These are phyloP conservation scores for Cordyceps cicadae DNA, from an alignment of 2,329 filamentous ascomycete species.

Conservation along the genomic window DNA sequence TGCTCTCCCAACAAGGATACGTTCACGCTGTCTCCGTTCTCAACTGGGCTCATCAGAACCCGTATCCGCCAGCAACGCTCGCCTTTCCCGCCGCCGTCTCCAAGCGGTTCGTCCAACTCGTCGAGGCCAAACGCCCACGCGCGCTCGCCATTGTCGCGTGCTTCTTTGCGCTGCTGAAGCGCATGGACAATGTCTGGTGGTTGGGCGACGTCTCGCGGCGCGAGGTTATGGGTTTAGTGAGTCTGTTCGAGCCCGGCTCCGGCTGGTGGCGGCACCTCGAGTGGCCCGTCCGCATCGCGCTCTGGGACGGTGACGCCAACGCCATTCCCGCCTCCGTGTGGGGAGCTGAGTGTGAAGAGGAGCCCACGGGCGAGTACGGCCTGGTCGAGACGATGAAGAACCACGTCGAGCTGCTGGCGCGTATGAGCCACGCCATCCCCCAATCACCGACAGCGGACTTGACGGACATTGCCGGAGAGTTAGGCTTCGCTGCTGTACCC, in stretches of 20 bases:
- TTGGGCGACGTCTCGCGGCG: slow-evolving; percentile 56
- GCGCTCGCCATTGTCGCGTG: slow-evolving; percentile 56
- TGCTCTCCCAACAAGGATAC: slow-evolving; percentile 43
- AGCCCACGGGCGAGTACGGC: slow-evolving; percentile 28
- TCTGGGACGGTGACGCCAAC: slow-evolving; percentile 41
- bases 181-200: slow-evolving; percentile 60
- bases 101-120: slow-evolving; percentile 50
- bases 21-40: slow-evolving; percentile 57
- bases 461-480: slow-evolving; percentile 24
- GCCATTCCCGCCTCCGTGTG: slow-evolving; percentile 49
- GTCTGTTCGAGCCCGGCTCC: slow-evolving; percentile 49
- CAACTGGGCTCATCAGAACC: slow-evolving; percentile 57
- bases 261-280: slow-evolving; percentile 54
- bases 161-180: slow-evolving; percentile 58
- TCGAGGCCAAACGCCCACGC: slow-evolving; percentile 51
- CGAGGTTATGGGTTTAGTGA: slow-evolving; percentile 56
- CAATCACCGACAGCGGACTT: slow-evolving; percentile 6
- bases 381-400: slow-evolving; percentile 29
- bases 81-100: slow-evolving; percentile 58
- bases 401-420: slow-evolving; percentile 33
- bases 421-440: slow-evolving; percentile 22
- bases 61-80: slow-evolving; percentile 49
- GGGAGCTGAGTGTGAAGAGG: slow-evolving; percentile 43
- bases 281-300: slow-evolving; percentile 51
- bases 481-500: slow-evolving; percentile 19